Evolutionary conservation across 768 basidiomycete genomes (phyloP), one percentile per base, ranked within the genome.

Genomic region (Piloderma croceum): DNA sequence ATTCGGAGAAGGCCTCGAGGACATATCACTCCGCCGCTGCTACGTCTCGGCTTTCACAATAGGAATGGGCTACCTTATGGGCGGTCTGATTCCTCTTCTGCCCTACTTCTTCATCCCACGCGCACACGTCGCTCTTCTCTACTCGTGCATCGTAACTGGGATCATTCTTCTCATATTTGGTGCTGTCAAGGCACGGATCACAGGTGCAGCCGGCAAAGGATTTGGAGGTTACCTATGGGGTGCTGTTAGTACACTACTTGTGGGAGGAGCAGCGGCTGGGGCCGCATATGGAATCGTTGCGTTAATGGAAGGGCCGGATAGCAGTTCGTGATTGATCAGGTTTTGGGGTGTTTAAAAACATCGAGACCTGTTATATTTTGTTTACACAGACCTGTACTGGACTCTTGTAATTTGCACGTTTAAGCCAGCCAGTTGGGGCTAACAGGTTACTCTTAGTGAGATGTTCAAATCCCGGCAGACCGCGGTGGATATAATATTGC

Each of bases 11-110:
- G 90, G 92, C 13, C 9, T 58, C 85, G 93, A 96, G 73, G 94
- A 98, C 63, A 76, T 96, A 24, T 88, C 93, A 1, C 78, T 79
- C 13, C 71, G 73, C 17, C 76, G 96, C 20, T 69, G 96, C 48
- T 97, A 91, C 66, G 72, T 82, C 24, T 93, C 90, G 2, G 94
- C 94, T 2, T 74, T 94, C 49, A 98, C 94, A 1, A 98, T 99
- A 56, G 96, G 94, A 46, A 74, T 90, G 56, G 90, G 91, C 10
- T 94, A 98, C 67, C 82, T 93, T 46, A 38, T 94, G 40, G 96
- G 96, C 33, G 96, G 96, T 22, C 70, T 93, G 41, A 87, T 98
- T 52, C 96, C 96, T 1, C 75, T 99, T 24, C 51, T 92, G 7
- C 91, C 91, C 7, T 94, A 96, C 65, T 92, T 98, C 68, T 90